Evolutionary conservation across 441 rosid species (phyloP).

Genomic region (Pelargonium cotyledonis): DNA sequence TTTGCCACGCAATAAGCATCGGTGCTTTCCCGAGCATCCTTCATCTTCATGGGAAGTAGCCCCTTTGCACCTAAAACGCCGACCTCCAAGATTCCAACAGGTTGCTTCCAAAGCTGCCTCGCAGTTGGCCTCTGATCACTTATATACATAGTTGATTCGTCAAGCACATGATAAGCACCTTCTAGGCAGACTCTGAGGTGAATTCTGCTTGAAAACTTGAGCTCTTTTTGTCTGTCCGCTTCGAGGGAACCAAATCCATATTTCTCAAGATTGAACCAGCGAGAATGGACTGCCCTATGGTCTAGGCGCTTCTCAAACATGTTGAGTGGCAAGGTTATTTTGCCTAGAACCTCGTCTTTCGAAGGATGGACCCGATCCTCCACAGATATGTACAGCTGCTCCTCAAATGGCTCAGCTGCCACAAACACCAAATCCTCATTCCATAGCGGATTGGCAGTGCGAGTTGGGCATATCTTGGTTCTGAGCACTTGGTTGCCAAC

Average conservation of each 20-base stretch:
- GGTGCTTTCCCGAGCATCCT: constrained; percentile 83
- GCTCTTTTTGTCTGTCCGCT: constrained; percentile 78
- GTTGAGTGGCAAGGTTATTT: constrained; percentile 49
- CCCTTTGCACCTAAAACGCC: constrained; percentile 83
- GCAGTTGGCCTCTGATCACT: constrained; percentile 96
- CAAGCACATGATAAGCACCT: constrained; percentile 94
- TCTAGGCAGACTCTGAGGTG: constrained; percentile 88
- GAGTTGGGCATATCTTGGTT: constrained; percentile 55
- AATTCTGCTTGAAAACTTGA: constrained; percentile 76
- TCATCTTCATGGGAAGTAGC: constrained; percentile 79
- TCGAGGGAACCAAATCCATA: constrained; percentile 41
- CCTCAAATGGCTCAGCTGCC: constrained; percentile 92
- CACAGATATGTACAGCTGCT: constrained; percentile 62
- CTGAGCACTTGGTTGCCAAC: constrained; percentile 64
- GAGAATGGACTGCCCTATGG: constrained; percentile 61
- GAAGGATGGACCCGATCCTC: constrained; percentile 84
- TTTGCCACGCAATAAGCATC: constrained; percentile 98
- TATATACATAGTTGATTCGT: constrained; percentile 91
- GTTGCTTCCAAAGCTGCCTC: constrained; percentile 79
- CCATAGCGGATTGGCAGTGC: constrained; percentile 80
- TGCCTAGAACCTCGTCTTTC: constrained; percentile 84
- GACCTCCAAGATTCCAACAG: constrained; percentile 77
- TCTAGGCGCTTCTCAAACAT: constrained; percentile 50
- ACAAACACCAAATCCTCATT: constrained; percentile 96
- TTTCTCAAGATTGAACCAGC: constrained; percentile 83